Evolutionary conservation across 257 asterid genomes (phyloP).

Genomic region (Solanum pinnatisectum): DNA sequence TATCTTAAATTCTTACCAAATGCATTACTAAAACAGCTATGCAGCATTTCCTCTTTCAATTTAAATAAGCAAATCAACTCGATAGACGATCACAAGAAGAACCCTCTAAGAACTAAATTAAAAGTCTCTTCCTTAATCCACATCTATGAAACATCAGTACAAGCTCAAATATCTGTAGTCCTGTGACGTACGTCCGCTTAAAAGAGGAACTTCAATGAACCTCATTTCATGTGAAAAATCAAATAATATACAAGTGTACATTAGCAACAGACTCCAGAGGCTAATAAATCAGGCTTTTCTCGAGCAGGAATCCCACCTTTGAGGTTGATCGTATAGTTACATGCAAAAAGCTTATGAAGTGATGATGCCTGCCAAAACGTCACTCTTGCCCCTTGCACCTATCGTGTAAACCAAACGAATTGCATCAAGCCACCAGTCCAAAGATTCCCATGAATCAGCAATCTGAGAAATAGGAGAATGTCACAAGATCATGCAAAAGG

Average conservation of each 20-base stretch:
- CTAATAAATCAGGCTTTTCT: slow-evolving; percentile 9
- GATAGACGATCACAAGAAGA: not conserved
- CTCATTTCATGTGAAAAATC: slow-evolving; percentile 21
- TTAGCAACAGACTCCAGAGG: slow-evolving; percentile 9
- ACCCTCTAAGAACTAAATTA: not conserved
- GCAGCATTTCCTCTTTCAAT: not conserved
- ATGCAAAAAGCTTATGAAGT: slow-evolving; percentile 36
- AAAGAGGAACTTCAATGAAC: slow-evolving; percentile 11
- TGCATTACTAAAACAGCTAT: not conserved
- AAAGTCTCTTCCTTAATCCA: not conserved
- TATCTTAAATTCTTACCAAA: not conserved
- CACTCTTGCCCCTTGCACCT: slow-evolving; percentile 84
- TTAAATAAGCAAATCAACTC: not conserved
- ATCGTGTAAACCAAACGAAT: slow-evolving; percentile 90
- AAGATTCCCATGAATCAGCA: slow-evolving; percentile 96
- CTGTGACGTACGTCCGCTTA: not conserved
- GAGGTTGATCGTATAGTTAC: slow-evolving; percentile 19
- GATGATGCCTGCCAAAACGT: slow-evolving; percentile 92
- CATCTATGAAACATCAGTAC: not conserved
- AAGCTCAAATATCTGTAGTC: not conserved
- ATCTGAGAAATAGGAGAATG: slow-evolving; percentile 34
- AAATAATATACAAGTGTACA: slow-evolving; percentile 44
- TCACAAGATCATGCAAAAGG: not conserved
- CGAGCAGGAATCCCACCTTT: not conserved
- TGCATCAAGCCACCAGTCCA: slow-evolving; percentile 99